These are phyloP conservation scores for Podospora pseudocomata DNA, from an alignment of 495 filamentous ascomycete species.

Conservation along the genomic window DNA sequence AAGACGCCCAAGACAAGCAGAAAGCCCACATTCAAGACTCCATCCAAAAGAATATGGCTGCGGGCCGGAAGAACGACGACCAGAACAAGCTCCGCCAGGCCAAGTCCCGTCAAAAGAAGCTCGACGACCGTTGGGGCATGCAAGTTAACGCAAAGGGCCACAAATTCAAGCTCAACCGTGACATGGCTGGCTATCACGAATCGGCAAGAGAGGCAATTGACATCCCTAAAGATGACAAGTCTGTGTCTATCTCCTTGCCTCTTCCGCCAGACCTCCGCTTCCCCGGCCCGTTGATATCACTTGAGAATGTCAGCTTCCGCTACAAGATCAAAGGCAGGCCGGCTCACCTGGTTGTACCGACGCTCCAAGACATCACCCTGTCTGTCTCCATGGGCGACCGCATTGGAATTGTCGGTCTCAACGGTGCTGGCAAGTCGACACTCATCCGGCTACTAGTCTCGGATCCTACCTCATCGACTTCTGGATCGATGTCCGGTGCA, in stretches of 20 bases:
- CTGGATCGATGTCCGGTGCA: conserved; percentile 54
- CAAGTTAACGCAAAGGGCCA: conserved; percentile 65
- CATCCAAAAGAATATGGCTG: conserved; percentile 63
- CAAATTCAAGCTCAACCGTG: conserved; percentile 75
- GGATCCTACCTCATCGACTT: conserved; percentile 40
- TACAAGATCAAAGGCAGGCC: conserved; percentile 40
- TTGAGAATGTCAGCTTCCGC: conserved; percentile 61
- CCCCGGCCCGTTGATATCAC: conserved; percentile 64
- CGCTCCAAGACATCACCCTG: conserved; percentile 57
- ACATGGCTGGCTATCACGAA: conserved; percentile 58
- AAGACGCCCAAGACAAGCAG: conserved; percentile 73
- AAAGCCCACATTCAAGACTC: conserved; percentile 72
- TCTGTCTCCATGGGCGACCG: conserved; percentile 66
- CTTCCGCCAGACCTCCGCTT: conserved; percentile 65
- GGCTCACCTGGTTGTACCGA: conserved; percentile 13
- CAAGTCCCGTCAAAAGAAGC: conserved; percentile 72
- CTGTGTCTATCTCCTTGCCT: conserved; percentile 54
- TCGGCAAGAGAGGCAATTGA: conserved; percentile 62
- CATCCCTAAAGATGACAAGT: conserved; percentile 61
- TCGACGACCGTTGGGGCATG: conserved; percentile 74
- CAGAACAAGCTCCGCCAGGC: conserved; percentile 77
- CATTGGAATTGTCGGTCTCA: conserved; percentile 68
- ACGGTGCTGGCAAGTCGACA: conserved; percentile 72
- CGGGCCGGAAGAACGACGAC: conserved; percentile 68
- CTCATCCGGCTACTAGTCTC: conserved; percentile 56